Evolutionary conservation across 208 protist species (phyloP).

Genomic region (Leptomonas pyrrhocoris): DNA sequence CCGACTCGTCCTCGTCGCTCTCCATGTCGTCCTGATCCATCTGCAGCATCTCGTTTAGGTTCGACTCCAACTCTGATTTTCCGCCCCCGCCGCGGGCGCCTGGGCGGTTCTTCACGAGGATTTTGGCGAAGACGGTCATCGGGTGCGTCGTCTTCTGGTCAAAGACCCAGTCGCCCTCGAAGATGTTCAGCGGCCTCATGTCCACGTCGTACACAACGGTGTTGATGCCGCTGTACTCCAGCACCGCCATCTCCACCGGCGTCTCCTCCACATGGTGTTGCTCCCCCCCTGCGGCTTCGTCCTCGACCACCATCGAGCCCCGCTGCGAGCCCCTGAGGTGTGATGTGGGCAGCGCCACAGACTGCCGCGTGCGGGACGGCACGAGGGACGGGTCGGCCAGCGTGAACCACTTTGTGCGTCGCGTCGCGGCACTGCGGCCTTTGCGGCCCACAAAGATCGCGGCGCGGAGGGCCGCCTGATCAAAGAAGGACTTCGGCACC

Average conservation of each 20-base stretch:
- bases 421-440: constrained; percentile 36
- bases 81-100: constrained; percentile 19
- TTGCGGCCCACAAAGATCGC: constrained; percentile 47
- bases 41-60: constrained; percentile 46
- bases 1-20: constrained; percentile 30
- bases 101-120: constrained; percentile 29
- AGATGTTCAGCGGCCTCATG: constrained; percentile 46
- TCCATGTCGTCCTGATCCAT: constrained; percentile 40
- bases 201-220: constrained; percentile 46
- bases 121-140: constrained; percentile 38
- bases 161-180: constrained; percentile 55
- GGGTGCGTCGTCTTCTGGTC: constrained; percentile 46
- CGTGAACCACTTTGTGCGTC: constrained; percentile 62
- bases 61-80: constrained; percentile 46
- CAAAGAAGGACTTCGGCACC: constrained; percentile 45
- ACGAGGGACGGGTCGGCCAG: constrained; percentile 33
- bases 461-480: constrained; percentile 25
- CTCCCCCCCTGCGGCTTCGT: constrained; percentile 13
- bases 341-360: constrained; percentile 12
- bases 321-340: constrained; percentile 14
- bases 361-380: constrained; percentile 26
- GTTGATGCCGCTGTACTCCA: constrained; percentile 53
- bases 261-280: constrained; percentile 18
- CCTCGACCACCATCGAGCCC: background rate
- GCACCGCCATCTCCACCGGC: constrained; percentile 36